phyloP scores from a whole-genome alignment of 2,329 filamentous ascomycete species.

The Orbilia brochopaga region DNA sequence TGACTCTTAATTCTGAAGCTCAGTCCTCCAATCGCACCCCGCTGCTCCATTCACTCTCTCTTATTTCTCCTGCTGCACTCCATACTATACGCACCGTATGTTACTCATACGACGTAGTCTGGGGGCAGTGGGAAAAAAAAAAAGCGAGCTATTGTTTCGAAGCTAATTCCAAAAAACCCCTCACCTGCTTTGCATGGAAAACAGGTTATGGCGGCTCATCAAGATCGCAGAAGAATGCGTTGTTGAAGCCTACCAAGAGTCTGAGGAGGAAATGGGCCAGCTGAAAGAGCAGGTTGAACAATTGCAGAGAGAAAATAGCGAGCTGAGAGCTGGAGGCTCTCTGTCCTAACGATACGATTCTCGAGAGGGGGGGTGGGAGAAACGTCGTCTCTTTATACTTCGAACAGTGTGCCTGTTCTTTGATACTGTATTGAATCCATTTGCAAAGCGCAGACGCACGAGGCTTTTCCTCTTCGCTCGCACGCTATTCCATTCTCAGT shows the following conservation, averaged over 20 bases:
- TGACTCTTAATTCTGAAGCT: conserved; percentile 26
- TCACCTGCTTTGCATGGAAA: neutral
- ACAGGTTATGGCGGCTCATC: conserved; percentile 37
- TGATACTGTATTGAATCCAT: neutral
- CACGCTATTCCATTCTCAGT: conserved; percentile 3
- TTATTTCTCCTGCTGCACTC: conserved; percentile 6
- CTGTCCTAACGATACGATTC: neutral
- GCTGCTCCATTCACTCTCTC: conserved; percentile 5
- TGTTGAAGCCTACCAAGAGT: conserved; percentile 43
- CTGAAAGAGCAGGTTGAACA: conserved; percentile 31
- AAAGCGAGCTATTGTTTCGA: neutral
- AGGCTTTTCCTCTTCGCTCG: neutral
- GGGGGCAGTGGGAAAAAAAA: neutral
- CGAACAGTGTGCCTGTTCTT: neutral
- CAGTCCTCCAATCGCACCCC: conserved; percentile 11
- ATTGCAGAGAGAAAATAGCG: conserved; percentile 42
- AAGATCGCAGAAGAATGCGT: conserved; percentile 49
- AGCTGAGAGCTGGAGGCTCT: conserved; percentile 23
- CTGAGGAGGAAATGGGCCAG: conserved; percentile 27
- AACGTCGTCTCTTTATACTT: neutral
- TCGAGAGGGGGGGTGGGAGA: neutral
- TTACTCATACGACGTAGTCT: conserved; percentile 2
- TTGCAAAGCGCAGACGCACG: neutral
- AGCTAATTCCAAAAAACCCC: conserved; percentile 1
- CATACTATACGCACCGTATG: conserved; percentile 6